Evolutionary conservation across 352 stramenopile genomes (phyloP).

Genomic region (Halophytophthora polymorphica): DNA sequence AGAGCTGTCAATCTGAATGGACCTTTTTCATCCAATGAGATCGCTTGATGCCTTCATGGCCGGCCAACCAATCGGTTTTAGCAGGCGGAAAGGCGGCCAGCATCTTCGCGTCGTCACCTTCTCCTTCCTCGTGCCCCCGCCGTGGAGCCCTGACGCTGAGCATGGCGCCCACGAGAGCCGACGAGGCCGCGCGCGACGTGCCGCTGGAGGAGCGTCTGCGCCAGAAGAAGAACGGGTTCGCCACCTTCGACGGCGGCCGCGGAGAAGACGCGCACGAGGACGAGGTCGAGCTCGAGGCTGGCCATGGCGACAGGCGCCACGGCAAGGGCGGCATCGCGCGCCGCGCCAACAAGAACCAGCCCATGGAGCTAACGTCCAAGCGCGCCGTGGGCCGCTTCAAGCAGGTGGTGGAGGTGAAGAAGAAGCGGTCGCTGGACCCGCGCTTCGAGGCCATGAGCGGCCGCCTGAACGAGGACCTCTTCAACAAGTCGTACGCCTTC

Average conservation of each 20-base stretch:
- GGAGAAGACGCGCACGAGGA: background rate
- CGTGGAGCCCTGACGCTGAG: too few species aligned
- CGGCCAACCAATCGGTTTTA: too few species aligned
- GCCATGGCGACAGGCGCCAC: constrained; percentile 21
- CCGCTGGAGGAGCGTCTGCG: constrained; percentile 75
- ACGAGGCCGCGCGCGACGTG: constrained; percentile 40
- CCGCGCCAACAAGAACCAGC: constrained; percentile 81
- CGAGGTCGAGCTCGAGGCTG: constrained; percentile 1
- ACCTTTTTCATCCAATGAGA: too few species aligned
- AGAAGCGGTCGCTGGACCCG: constrained; percentile 69
- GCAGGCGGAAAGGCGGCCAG: too few species aligned
- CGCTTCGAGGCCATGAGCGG: constrained; percentile 84
- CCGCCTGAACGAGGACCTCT: constrained; percentile 88
- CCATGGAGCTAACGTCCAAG: constrained; percentile 83
- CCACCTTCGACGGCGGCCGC: constrained; percentile 12
- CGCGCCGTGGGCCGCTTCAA: constrained; percentile 75
- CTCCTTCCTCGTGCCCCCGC: too few species aligned
- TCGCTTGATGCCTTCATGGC: too few species aligned
- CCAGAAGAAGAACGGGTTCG: constrained; percentile 79
- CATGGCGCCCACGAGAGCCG: too few species aligned
- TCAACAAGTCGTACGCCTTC: constrained; percentile 87
- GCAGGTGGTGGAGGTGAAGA: constrained; percentile 83
- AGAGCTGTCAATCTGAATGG: too few species aligned
- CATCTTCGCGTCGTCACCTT: too few species aligned
- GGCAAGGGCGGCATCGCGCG: constrained; percentile 7